Conservation (phyloP, 1,139 yeast species). For the Blastobotrys elegans region DNA sequence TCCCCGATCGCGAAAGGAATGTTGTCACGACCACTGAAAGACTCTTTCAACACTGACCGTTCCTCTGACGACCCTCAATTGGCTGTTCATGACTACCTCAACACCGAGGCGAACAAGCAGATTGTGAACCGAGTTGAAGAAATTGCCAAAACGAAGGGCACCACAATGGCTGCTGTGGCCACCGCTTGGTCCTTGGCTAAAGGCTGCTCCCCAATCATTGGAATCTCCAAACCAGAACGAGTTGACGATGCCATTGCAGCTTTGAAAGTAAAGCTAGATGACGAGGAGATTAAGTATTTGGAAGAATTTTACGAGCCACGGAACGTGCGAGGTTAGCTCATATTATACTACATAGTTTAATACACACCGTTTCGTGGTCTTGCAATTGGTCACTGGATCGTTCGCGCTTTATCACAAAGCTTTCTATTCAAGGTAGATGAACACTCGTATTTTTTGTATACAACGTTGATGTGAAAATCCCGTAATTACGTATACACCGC, state of each 20-base stretch:
- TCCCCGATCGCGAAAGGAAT: conserved; percentile 49
- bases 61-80: no score
- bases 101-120: conserved; percentile 19
- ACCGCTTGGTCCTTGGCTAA: conserved; percentile 52
- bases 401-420: no score
- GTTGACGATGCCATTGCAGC: conserved; percentile 51
- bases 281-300: conserved; percentile 43
- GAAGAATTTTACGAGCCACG: conserved; percentile 57
- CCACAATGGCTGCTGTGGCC: conserved; percentile 51
- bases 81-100: no score
- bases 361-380: no score
- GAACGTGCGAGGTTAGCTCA: no score
- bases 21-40: conserved; percentile 39
- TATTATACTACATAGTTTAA: no score
- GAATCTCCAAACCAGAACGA: conserved; percentile 46
- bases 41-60: conserved; percentile 23
- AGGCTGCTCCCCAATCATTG: conserved; percentile 54
- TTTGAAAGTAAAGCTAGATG: conserved; percentile 40
- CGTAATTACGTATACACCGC: no score
- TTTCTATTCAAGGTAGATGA: no score
- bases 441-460: no score
- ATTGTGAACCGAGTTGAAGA: conserved; percentile 51
- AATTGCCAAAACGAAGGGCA: conserved; percentile 43
- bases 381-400: no score
- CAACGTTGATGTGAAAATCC: no score